Evolutionary conservation across 805 yeast species (phyloP).

Genomic region (Lachancea kluyveri): DNA sequence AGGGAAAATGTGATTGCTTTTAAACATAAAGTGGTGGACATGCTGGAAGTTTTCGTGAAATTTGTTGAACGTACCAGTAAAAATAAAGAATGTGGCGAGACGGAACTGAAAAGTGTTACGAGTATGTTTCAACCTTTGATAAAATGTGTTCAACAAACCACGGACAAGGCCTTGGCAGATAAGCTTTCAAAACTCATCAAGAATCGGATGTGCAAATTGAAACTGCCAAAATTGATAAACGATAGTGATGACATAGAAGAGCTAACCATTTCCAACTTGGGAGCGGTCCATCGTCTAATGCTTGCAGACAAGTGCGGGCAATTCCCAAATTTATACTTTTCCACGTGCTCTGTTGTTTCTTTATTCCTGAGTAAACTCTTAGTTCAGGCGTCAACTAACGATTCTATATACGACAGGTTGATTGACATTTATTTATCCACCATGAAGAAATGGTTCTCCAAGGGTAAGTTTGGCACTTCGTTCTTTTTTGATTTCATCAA

Average conservation of each 20-base stretch:
- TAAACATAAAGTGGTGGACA: slow-evolving; percentile 71
- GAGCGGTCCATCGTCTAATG: slow-evolving; percentile 39
- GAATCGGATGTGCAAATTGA: slow-evolving; percentile 48
- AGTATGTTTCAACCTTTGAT: slow-evolving; percentile 51
- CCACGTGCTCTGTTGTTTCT: slow-evolving; percentile 49
- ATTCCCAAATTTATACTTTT: slow-evolving; percentile 36
- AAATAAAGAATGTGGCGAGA: slow-evolving; percentile 2
- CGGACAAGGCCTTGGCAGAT: slow-evolving; percentile 63
- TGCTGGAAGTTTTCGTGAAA: slow-evolving; percentile 58
- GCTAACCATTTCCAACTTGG: neutral
- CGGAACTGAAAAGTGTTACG: slow-evolving; percentile 20
- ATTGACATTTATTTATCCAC: slow-evolving; percentile 51
- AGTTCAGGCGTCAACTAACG: slow-evolving; percentile 25
- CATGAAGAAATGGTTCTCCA: slow-evolving; percentile 53
- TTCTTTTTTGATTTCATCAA: slow-evolving; percentile 74
- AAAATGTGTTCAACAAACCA: slow-evolving; percentile 55
- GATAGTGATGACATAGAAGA: slow-evolving; percentile 16
- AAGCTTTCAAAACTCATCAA: slow-evolving; percentile 72
- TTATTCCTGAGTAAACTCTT: slow-evolving; percentile 55
- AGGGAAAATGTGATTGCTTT: slow-evolving; percentile 71
- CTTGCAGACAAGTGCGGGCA: slow-evolving; percentile 31
- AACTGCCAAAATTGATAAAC: slow-evolving; percentile 17
- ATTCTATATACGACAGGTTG: slow-evolving; percentile 38
- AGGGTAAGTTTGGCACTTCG: slow-evolving; percentile 28
- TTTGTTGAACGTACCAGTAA: slow-evolving; percentile 31